These are phyloP conservation scores for Anethum foeniculum DNA, from an alignment of 140 eudicot genomes.

Conservation along the genomic window DNA sequence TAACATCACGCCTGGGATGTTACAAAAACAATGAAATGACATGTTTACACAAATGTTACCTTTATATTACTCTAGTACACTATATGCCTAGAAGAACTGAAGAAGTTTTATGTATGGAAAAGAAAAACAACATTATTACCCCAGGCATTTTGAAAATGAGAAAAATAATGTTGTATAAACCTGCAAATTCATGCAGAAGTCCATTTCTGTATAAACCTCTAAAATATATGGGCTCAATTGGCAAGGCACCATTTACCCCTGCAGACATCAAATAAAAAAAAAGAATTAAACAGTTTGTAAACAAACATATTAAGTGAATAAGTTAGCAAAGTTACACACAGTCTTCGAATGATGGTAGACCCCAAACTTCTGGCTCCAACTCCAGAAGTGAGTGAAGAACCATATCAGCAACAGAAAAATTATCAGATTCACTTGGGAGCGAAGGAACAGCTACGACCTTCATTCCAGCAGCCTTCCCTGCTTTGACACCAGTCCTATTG, in stretches of 20 bases:
- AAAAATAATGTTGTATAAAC: constrained; percentile 20
- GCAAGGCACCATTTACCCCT: constrained; percentile 72
- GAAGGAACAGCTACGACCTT: constrained; percentile 85
- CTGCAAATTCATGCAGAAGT: constrained; percentile 38
- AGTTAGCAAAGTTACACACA: constrained; percentile 30
- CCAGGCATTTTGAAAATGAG: neutral
- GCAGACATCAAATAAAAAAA: constrained; percentile 17
- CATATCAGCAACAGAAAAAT: constrained; percentile 56
- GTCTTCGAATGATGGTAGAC: constrained; percentile 69
- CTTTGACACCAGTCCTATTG: constrained; percentile 68
- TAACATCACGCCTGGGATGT: neutral
- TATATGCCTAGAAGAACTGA: neutral
- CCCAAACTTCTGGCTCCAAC: constrained; percentile 68
- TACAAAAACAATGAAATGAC: neutral
- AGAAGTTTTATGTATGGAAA: neutral
- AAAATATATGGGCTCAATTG: constrained; percentile 53
- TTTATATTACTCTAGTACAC: neutral
- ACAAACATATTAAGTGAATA: constrained; percentile 4
- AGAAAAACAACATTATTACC: neutral
- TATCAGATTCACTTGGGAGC: constrained; percentile 38
- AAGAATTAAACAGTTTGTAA: neutral
- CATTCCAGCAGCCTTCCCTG: constrained; percentile 88
- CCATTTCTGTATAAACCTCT: constrained; percentile 43
- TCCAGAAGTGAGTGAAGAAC: constrained; percentile 70
- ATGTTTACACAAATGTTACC: neutral